Conservation (phyloP, 1,284 basidiomycete genomes). For the Cutaneotrichosporon sp. region DNA sequence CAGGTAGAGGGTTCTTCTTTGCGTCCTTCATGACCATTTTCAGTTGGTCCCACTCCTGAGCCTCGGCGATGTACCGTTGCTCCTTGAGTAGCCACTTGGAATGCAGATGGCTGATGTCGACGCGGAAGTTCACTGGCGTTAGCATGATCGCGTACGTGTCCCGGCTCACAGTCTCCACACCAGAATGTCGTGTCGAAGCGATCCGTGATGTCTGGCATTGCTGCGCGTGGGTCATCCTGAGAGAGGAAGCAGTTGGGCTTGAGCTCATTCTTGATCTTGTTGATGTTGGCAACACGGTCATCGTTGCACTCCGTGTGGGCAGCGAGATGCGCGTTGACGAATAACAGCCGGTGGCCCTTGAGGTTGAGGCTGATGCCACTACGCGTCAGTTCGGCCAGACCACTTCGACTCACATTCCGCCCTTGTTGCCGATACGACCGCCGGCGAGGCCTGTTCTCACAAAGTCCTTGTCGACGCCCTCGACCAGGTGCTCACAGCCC, state of each 20-base stretch:
- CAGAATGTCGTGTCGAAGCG: constrained; percentile 60
- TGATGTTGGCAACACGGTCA: constrained; percentile 52
- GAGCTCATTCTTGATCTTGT: constrained; percentile 59
- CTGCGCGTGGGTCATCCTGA: constrained; percentile 41
- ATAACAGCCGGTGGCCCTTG: constrained; percentile 58
- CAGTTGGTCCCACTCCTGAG: constrained; percentile 60
- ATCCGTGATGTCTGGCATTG: constrained; percentile 54
- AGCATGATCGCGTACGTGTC: no score
- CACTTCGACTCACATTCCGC: constrained; percentile 48
- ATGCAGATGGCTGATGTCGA: constrained; percentile 58
- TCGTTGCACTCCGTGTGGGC: constrained; percentile 54
- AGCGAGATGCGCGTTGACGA: constrained; percentile 61
- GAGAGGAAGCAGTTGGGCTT: constrained; percentile 58
- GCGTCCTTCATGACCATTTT: constrained; percentile 54
- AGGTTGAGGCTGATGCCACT: constrained; percentile 59
- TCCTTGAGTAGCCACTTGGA: constrained; percentile 60
- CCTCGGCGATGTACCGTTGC: constrained; percentile 53
- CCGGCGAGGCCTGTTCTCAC: constrained; percentile 61
- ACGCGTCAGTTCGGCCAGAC: constrained; percentile 34
- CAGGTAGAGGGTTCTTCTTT: constrained; percentile 46
- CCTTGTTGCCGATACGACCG: constrained; percentile 60
- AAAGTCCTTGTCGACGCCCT: constrained; percentile 56
- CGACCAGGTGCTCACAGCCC: constrained; percentile 53
- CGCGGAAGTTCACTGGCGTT: constrained; percentile 55
- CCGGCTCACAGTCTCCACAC: constrained; percentile 53